Percentiles rank a stretch among this genome's conserved stretches.
phyloP scores from a whole-genome alignment of 345 rosid species.

The Salix arbutifolia region DNA sequence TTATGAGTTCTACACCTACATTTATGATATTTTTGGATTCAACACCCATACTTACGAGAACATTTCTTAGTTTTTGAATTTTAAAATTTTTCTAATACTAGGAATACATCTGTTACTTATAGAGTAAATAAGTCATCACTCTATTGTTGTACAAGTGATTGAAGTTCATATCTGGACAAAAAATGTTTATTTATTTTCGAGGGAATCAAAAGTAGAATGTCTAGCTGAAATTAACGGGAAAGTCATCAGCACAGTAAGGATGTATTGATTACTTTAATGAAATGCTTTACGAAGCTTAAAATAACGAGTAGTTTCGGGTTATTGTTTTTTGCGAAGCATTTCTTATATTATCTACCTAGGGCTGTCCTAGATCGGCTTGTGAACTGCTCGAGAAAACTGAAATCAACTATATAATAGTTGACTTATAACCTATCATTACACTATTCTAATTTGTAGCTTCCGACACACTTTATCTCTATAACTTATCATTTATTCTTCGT shows the following conservation, averaged over 20 bases:
- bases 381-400: conserved; percentile 74
- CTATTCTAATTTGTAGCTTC: neutral
- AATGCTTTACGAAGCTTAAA: neutral
- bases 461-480: neutral
- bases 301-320: neutral
- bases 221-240: neutral
- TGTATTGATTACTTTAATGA: too few species aligned
- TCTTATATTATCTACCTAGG: conserved; percentile 24
- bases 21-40: too few species aligned
- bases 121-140: too few species aligned
- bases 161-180: neutral
- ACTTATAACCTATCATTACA: conserved; percentile 16
- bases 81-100: too few species aligned
- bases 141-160: neutral
- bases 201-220: neutral
- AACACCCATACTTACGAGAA: too few species aligned
- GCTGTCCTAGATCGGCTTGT: conserved; percentile 41
- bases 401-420: conserved; percentile 31
- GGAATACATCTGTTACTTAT: too few species aligned
- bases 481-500: neutral
- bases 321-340: neutral
- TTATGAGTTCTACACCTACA: too few species aligned
- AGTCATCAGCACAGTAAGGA: neutral
- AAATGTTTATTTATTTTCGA: neutral
- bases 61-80: too few species aligned